Conservation (phyloP, 140 eudicot genomes). For the Oenanthe javanica region DNA sequence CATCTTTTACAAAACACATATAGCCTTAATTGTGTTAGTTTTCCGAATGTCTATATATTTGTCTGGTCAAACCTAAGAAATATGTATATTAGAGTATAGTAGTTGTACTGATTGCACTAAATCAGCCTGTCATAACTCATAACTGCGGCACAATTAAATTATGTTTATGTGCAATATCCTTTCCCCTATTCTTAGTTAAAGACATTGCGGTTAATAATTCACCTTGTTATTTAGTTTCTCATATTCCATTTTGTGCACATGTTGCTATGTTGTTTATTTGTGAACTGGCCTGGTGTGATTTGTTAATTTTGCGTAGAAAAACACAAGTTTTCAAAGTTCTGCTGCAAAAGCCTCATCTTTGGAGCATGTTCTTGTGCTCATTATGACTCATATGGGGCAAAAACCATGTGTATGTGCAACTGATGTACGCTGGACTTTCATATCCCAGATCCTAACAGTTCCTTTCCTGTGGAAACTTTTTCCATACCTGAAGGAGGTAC, state of each 20-base stretch:
- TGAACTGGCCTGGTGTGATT: constrained; percentile 11
- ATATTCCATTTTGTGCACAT: neutral
- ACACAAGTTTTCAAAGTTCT: constrained; percentile 26
- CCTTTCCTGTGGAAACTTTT: constrained; percentile 77
- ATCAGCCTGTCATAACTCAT: neutral
- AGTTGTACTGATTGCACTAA: neutral
- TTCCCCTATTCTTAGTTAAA: neutral
- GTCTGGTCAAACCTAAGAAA: neutral
- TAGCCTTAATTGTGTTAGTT: neutral
- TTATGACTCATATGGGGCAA: constrained; percentile 66
- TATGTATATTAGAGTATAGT: neutral
- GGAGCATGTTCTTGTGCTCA: constrained; percentile 52
- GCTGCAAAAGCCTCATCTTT: constrained; percentile 36
- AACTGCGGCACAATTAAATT: neutral
- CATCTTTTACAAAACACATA: neutral
- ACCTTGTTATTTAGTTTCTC: neutral
- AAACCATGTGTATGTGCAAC: constrained; percentile 53
- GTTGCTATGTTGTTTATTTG: neutral
- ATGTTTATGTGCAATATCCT: neutral
- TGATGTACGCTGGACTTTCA: constrained; percentile 53
- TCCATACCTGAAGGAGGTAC: constrained; percentile 75
- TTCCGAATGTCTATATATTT: neutral
- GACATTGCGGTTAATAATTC: neutral
- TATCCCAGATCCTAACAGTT: constrained; percentile 65
- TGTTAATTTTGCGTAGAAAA: constrained; percentile 41